Conservation (phyloP, 2,329 filamentous ascomycete species). For the Cladophialophora exuberans region DNA sequence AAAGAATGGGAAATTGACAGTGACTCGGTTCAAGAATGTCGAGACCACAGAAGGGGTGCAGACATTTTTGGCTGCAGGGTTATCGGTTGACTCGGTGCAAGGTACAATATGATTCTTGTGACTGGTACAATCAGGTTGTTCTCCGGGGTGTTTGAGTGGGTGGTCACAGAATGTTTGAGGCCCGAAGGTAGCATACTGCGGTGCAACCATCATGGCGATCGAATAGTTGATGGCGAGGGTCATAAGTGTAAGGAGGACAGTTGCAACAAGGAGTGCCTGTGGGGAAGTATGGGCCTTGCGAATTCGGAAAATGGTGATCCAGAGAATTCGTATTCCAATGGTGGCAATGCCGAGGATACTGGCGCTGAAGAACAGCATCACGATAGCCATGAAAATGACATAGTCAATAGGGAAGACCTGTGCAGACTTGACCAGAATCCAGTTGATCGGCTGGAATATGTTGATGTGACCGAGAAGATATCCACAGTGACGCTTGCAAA, state of each 20-base stretch:
- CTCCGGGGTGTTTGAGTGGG: slow-evolving; percentile 62
- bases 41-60: slow-evolving; percentile 92
- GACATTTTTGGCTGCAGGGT: slow-evolving; percentile 72
- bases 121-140: slow-evolving; percentile 74
- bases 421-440: slow-evolving; percentile 78
- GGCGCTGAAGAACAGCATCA: slow-evolving; percentile 85
- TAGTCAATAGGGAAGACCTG: slow-evolving; percentile 92
- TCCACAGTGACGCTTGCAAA: slow-evolving; percentile 87
- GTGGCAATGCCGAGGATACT: slow-evolving; percentile 84
- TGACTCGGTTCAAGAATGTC: slow-evolving; percentile 89
- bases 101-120: slow-evolving; percentile 73
- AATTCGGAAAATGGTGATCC: slow-evolving; percentile 91
- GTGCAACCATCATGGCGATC: slow-evolving; percentile 89
- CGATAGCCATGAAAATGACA: slow-evolving; percentile 79
- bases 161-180: slow-evolving; percentile 92
- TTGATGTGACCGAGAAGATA: slow-evolving; percentile 88
- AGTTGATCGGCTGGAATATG: slow-evolving; percentile 95
- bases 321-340: slow-evolving; percentile 93
- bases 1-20: slow-evolving; percentile 93
- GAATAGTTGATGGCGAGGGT: slow-evolving; percentile 91
- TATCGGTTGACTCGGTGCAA: slow-evolving; percentile 76
- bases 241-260: slow-evolving; percentile 86
- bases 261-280: slow-evolving; percentile 87
- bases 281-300: slow-evolving; percentile 86
- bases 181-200: slow-evolving; percentile 92